Percentiles rank a stretch among this genome's conserved stretches.
Conservation (phyloP, 345 rosid species). For the Lepidium didymum region DNA sequence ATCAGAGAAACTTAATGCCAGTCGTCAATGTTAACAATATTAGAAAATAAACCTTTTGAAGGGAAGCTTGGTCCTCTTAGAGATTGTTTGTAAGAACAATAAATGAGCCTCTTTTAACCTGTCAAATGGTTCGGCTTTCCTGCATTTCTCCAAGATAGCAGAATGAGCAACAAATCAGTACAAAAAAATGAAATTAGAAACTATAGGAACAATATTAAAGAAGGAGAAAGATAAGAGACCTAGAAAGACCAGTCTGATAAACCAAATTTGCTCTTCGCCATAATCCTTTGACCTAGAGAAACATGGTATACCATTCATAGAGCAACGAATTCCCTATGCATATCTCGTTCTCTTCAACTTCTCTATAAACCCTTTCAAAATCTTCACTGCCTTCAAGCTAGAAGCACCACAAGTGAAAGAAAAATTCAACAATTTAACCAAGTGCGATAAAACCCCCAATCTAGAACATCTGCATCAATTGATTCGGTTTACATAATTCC, state of each 20-base stretch:
- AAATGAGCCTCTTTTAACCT: constrained; percentile 55
- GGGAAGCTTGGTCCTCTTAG: constrained; percentile 41
- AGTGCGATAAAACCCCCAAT: background rate
- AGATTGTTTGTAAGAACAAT: constrained; percentile 59
- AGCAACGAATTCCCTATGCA: constrained; percentile 45
- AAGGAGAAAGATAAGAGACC: constrained; percentile 34
- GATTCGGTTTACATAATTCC: background rate
- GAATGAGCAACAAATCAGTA: background rate
- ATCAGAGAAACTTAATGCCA: background rate
- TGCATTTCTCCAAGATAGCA: constrained; percentile 28
- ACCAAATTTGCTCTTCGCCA: constrained; percentile 57
- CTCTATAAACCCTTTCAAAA: constrained; percentile 44
- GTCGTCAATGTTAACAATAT: background rate
- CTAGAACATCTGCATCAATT: background rate
- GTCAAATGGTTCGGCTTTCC: constrained; percentile 64
- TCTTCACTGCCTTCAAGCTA: constrained; percentile 65
- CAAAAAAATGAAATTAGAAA: no score
- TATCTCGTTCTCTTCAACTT: constrained; percentile 50
- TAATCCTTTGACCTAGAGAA: constrained; percentile 72
- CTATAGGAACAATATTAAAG: background rate
- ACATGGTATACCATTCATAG: constrained; percentile 70
- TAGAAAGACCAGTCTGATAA: constrained; percentile 65
- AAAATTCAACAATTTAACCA: background rate
- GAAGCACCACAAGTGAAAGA: background rate
- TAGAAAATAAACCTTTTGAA: constrained; percentile 39